These are phyloP conservation scores for Tolypocladium nubicola DNA, from an alignment of 2,329 filamentous ascomycete species.

Conservation along the genomic window DNA sequence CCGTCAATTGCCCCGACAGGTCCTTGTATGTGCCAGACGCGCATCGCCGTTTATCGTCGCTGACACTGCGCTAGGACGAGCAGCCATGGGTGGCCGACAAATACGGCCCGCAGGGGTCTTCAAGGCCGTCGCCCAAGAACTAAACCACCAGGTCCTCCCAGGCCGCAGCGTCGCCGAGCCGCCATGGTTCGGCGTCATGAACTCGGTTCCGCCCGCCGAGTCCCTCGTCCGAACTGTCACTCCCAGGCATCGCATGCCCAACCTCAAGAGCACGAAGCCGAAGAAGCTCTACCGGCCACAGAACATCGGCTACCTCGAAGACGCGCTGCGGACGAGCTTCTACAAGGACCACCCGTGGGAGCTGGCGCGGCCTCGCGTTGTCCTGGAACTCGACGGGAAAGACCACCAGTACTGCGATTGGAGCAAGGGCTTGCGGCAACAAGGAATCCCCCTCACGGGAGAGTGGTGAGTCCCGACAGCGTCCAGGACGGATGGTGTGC, in stretches of 20 bases:
- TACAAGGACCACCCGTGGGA: conserved; percentile 97
- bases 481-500: not conserved
- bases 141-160: conserved; percentile 29
- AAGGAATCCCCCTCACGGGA: conserved; percentile 66
- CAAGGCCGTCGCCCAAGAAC: conserved; percentile 31
- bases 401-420: conserved; percentile 71
- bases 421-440: conserved; percentile 64
- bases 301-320: conserved; percentile 70
- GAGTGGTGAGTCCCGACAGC: conserved; percentile 54
- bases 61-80: not conserved
- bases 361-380: conserved; percentile 72
- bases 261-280: conserved; percentile 39
- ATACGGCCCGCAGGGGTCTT: conserved; percentile 36
- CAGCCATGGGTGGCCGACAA: conserved; percentile 30
- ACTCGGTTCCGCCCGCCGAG: conserved; percentile 46
- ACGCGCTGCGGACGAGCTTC: conserved; percentile 69
- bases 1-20: not conserved
- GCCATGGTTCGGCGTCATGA: conserved; percentile 41
- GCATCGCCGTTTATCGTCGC: not conserved
- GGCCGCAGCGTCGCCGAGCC: conserved; percentile 21
- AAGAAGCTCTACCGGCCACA: conserved; percentile 75
- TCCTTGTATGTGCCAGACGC: not conserved
- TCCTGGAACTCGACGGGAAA: conserved; percentile 78
- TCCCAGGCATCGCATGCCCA: conserved; percentile 28
- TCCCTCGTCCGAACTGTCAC: conserved; percentile 43